Evolutionary conservation across 495 filamentous ascomycete genomes (phyloP).

Genomic region (Cryomyces minteri): DNA sequence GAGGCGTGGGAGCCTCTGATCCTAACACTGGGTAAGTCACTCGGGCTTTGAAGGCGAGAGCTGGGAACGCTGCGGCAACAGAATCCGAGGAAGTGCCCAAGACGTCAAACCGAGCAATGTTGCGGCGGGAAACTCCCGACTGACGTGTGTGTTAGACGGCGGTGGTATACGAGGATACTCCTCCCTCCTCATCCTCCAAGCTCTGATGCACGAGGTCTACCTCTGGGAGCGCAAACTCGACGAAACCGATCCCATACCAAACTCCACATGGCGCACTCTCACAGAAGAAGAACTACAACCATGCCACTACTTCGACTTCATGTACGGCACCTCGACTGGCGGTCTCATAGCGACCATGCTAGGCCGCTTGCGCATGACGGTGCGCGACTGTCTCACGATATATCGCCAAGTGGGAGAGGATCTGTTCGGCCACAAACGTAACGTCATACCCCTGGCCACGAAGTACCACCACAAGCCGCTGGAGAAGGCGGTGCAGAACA

Average conservation of each 20-base stretch:
- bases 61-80: too few relatives aligned
- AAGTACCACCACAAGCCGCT: constrained; percentile 26
- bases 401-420: constrained; percentile 27
- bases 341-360: constrained; percentile 36
- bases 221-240: constrained; percentile 18
- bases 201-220: constrained; percentile 22
- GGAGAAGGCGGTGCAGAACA: constrained; percentile 22
- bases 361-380: constrained; percentile 31
- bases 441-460: constrained; percentile 17
- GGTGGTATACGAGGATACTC: constrained; percentile 25
- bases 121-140: too few relatives aligned
- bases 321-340: constrained; percentile 25
- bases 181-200: constrained; percentile 20
- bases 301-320: constrained; percentile 30
- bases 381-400: constrained; percentile 29
- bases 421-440: constrained; percentile 24
- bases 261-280: constrained; percentile 1
- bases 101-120: too few relatives aligned
- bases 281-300: constrained; percentile 20
- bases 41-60: too few relatives aligned
- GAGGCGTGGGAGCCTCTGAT: constrained; percentile 14
- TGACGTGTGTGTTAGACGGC: constrained; percentile 10
- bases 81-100: too few relatives aligned
- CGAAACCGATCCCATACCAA: constrained; percentile 10
- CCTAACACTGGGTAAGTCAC: constrained; percentile 1